Evolutionary conservation across 2,329 filamentous ascomycete genomes (phyloP).

Genomic region (Aspergillus quadricinctus): DNA sequence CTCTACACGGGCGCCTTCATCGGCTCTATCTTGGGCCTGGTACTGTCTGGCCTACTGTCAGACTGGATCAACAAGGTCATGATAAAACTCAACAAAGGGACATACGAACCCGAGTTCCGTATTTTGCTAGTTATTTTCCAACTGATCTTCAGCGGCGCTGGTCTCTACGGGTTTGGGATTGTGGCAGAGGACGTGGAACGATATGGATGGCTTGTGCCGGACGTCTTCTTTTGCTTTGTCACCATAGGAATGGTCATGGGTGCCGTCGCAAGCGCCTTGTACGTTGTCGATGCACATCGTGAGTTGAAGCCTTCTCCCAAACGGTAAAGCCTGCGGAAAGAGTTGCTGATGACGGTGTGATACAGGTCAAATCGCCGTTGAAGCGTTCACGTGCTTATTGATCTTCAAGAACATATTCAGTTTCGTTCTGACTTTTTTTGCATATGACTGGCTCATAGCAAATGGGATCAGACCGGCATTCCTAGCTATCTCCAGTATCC

Average conservation of each 20-base stretch:
- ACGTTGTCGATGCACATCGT: conserved; percentile 91
- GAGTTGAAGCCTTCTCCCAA: conserved; percentile 33
- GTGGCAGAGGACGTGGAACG: conserved; percentile 58
- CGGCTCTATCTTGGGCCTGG: conserved; percentile 73
- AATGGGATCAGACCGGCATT: conserved; percentile 59
- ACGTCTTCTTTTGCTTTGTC: conserved; percentile 78
- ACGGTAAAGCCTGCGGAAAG: neutral
- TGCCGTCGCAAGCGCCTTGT: conserved; percentile 77
- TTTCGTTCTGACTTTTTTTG: conserved; percentile 77
- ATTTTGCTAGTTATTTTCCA: conserved; percentile 79
- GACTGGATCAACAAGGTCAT: conserved; percentile 68
- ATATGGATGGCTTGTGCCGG: conserved; percentile 69
- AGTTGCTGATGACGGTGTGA: conserved; percentile 6
- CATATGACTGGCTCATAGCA: conserved; percentile 73
- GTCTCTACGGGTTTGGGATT: conserved; percentile 79
- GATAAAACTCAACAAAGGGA: conserved; percentile 69
- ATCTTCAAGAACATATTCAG: conserved; percentile 95
- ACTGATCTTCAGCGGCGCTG: conserved; percentile 69
- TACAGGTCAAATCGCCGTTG: conserved; percentile 71
- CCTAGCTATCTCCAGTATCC: conserved; percentile 67
- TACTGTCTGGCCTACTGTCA: conserved; percentile 67
- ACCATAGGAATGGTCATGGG: conserved; percentile 90
- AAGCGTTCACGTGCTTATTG: conserved; percentile 83
- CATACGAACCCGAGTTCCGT: conserved; percentile 90
- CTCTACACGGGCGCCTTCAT: conserved; percentile 82